A percentile compares a stretch with the other conserved stretches of the same genome.
Conservation (phyloP, 164 flowering plant genomes). For the Amborella trichopoda region DNA sequence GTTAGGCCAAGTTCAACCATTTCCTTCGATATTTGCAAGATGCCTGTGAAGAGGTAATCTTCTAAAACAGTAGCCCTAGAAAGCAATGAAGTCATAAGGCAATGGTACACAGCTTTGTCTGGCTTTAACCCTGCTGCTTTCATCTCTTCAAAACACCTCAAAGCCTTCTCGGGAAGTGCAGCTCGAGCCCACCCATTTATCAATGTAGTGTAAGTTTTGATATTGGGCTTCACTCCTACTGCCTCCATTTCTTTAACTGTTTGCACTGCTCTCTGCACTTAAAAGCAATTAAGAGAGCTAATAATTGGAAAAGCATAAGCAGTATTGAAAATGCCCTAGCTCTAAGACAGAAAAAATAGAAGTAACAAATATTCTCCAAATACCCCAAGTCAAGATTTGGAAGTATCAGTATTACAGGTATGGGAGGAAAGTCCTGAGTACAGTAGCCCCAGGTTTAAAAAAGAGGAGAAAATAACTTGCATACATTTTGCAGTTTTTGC, state of each 20-base stretch:
- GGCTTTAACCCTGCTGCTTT: constrained; percentile 69
- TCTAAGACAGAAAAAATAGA: too few species aligned
- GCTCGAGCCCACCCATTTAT: constrained; percentile 98
- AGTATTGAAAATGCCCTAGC: too few species aligned
- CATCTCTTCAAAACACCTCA: constrained; percentile 74
- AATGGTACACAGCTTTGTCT: constrained; percentile 88
- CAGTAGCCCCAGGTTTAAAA: too few species aligned
- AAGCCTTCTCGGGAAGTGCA: constrained; percentile 84
- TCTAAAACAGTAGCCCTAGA: constrained; percentile 75
- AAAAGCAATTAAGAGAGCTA: too few species aligned
- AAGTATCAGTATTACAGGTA: too few species aligned
- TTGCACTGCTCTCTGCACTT: constrained; percentile 68
- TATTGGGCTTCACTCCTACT: constrained; percentile 64
- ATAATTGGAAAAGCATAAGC: too few species aligned
- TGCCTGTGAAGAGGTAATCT: constrained; percentile 50
- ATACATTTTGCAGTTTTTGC: too few species aligned
- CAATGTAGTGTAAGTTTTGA: constrained; percentile 84
- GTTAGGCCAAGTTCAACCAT: constrained; percentile 58
- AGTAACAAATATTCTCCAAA: too few species aligned
- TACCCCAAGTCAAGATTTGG: too few species aligned
- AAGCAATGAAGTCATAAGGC: constrained; percentile 77
- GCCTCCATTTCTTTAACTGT: constrained; percentile 69
- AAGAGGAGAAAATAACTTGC: too few species aligned
- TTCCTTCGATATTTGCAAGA: constrained; percentile 45
- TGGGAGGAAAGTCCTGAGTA: too few species aligned